Evolutionary conservation across 225 moss, liverwort and hornwort genomes (phyloP).

Genomic region (Anthoceros angustus): DNA sequence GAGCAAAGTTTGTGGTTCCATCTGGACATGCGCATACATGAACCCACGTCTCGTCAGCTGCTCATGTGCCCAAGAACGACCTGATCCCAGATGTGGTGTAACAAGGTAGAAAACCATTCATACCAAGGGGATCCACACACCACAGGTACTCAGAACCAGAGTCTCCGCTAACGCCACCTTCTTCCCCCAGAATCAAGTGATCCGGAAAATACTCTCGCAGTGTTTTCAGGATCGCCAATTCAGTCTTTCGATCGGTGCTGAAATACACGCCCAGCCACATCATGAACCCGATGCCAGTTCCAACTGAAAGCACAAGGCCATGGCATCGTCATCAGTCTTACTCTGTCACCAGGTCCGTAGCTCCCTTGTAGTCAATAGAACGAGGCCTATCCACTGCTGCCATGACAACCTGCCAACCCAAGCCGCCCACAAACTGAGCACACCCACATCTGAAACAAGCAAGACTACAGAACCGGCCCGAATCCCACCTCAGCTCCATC

Average conservation of each 20-base stretch:
- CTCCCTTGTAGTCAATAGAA: slow-evolving; percentile 89
- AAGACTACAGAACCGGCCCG: neutral
- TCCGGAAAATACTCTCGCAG: slow-evolving; percentile 65
- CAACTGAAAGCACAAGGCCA: slow-evolving; percentile 4
- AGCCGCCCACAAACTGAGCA: neutral
- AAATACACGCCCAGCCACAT: slow-evolving; percentile 6
- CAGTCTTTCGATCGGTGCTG: slow-evolving; percentile 71
- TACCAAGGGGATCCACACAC: slow-evolving; percentile 96
- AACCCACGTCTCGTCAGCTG: neutral
- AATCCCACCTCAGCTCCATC: neutral
- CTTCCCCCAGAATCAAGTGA: slow-evolving; percentile 87
- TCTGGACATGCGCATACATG: slow-evolving; percentile 27
- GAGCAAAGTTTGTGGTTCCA: slow-evolving; percentile 97
- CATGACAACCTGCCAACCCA: slow-evolving; percentile 60
- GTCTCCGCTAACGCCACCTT: slow-evolving; percentile 91
- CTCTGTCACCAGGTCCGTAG: slow-evolving; percentile 97
- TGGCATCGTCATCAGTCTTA: slow-evolving; percentile 23
- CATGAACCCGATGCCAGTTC: neutral
- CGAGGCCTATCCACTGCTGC: slow-evolving; percentile 84
- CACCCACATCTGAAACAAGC: neutral
- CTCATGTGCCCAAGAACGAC: neutral
- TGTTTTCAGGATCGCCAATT: slow-evolving; percentile 67
- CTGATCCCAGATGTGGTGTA: neutral
- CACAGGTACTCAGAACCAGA: slow-evolving; percentile 69
- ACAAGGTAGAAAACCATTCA: slow-evolving; percentile 3